These are phyloP conservation scores for Solanum raphanifolium DNA, from an alignment of 257 asterid species.

Conservation along the genomic window DNA sequence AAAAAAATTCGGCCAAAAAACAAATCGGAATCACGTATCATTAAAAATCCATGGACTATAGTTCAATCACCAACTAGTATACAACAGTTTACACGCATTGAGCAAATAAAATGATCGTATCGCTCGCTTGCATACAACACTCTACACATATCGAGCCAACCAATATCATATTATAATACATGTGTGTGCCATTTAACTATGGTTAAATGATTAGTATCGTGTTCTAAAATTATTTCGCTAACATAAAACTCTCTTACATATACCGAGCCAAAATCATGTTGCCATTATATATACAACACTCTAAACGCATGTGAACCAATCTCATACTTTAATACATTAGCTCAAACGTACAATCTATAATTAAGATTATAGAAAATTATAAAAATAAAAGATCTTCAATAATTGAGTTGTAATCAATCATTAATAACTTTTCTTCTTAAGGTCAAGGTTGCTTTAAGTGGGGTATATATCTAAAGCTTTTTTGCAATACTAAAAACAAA, in stretches of 20 bases:
- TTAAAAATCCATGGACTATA: too few relatives aligned
- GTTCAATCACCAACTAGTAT: too few relatives aligned
- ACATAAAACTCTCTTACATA: background rate
- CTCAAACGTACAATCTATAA: background rate
- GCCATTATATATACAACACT: background rate
- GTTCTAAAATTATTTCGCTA: too few relatives aligned
- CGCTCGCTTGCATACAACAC: too few relatives aligned
- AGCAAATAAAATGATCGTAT: too few relatives aligned
- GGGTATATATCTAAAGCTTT: background rate
- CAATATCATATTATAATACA: too few relatives aligned
- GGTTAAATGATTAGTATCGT: too few relatives aligned
- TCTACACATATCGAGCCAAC: too few relatives aligned
- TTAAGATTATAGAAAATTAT: background rate
- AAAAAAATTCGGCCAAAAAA: too few relatives aligned
- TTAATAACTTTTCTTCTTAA: background rate
- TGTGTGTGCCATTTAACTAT: too few relatives aligned
- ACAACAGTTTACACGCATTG: too few relatives aligned
- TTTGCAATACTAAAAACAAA: background rate
- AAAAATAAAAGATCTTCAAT: background rate
- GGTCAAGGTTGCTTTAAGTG: background rate
- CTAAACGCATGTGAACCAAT: background rate
- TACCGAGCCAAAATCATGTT: background rate
- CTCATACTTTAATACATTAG: background rate
- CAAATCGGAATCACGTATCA: too few relatives aligned
- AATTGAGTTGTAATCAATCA: background rate